Base-by-base conservation (phyloP, 225 moss, liverwort and hornwort species). In the Straminergon stramineum region DNA sequence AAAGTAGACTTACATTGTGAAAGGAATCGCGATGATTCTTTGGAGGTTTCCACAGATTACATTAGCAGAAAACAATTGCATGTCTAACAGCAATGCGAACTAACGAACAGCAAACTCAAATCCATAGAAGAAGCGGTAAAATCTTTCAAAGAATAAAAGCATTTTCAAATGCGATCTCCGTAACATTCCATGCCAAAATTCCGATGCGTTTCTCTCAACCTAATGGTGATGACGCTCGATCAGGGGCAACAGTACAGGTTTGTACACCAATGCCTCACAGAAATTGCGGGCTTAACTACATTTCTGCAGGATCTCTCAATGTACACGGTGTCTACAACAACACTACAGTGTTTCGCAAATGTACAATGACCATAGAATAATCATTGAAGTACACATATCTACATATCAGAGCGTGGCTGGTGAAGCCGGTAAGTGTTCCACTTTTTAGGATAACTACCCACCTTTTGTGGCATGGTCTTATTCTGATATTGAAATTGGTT, bases 401-500 rank as follows among this genome's bases (percentile, higher is more conserved):
- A 94, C 89, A 94, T 91, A 70, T 92, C 94, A 83, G 96, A 88
- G 70, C 96, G 97, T 30, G 98, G 98, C 91, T 98, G 97, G 88
- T 98, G 96, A 68, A 97, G 93, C 53, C 97, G 98, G 64, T 95
- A 93, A 71, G 91, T 90, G 87, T 88, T 86, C 79, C 91, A 93
- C 88, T 95, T 96, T 71, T 93, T 95, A 39, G 96, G 94, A 88
- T 93, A 96, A 90, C 92, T 96, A 17, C 92, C 93, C 41, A 90
- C 85, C 94, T 93, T 96, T 85, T 81, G 92, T 28, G 91, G 65
- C 73, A 94, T 77, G 79, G 92, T 82, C 92, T 96, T 97, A 41
- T 96, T 95, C 80, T 94, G 94, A 34, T 93, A 87, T 69, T 95
- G 94, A 45, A 88, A 75, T 30, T 95, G 90, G 79, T 86, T 90